Percentiles rank a stretch among this genome's conserved stretches.
These are phyloP conservation scores for Candida odintsovae DNA, from an alignment of 805 yeast genomes.

Conservation along the genomic window DNA sequence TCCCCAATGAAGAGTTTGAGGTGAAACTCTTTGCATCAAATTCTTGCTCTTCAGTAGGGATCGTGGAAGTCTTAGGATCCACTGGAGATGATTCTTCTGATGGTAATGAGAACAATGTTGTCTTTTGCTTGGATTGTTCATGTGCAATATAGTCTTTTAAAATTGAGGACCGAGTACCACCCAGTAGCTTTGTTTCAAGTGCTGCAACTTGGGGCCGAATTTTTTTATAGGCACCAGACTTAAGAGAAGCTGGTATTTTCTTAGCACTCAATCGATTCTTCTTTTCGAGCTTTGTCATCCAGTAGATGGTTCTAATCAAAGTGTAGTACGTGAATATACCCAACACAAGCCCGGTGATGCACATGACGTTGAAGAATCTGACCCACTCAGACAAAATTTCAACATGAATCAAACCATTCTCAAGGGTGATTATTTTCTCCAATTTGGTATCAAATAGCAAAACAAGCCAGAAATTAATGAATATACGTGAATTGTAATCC, in stretches of 20 bases:
- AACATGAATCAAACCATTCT: constrained; percentile 15
- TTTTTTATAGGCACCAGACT: too few relatives aligned
- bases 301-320: constrained; percentile 14
- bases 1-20: background rate
- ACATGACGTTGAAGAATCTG: constrained; percentile 18
- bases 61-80: background rate
- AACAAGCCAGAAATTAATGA: constrained; percentile 15
- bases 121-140: background rate
- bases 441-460: constrained; percentile 14
- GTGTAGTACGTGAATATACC: constrained; percentile 20
- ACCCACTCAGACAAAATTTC: constrained; percentile 18
- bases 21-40: background rate
- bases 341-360: constrained; percentile 15
- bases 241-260: background rate
- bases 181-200: background rate
- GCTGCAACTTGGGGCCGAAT: background rate
- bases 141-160: constrained; percentile 6
- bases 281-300: constrained; percentile 18
- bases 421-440: constrained; percentile 10
- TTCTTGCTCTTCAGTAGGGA: background rate
- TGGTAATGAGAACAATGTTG: background rate
- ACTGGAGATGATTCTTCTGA: background rate
- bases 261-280: background rate
- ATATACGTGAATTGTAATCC: constrained; percentile 16
- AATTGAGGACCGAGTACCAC: constrained; percentile 7